Conservation (phyloP, 176 grass and related monocot species). For the Lolium multiflorum region DNA sequence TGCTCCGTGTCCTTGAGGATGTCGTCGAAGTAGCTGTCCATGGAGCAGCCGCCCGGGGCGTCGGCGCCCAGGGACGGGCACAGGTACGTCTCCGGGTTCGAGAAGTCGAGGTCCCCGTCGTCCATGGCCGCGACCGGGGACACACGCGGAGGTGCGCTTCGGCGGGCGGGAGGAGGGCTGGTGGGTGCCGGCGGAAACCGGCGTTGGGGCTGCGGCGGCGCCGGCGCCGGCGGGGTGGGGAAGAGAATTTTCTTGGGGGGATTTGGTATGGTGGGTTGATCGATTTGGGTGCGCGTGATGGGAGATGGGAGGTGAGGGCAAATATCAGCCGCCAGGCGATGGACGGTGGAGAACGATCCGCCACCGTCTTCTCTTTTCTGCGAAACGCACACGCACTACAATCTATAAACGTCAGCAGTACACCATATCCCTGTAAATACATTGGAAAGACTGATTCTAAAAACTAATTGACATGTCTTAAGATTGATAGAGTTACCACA, state of each 20-base stretch:
- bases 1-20: constrained; percentile 64
- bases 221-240: neutral
- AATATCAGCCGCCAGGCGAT: constrained; percentile 7
- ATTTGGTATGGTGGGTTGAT: neutral
- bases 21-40: constrained; percentile 77
- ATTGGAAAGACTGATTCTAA: no score
- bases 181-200: neutral
- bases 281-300: neutral
- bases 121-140: constrained; percentile 43
- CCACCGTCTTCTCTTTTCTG: no score
- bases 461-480: no score
- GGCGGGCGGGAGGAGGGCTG: neutral
- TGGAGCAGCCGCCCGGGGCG: constrained; percentile 58
- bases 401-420: no score
- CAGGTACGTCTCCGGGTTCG: constrained; percentile 60
- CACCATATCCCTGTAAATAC: no score
- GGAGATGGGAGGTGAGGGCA: neutral
- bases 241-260: neutral
- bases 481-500: no score
- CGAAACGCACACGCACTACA: no score
- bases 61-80: constrained; percentile 33
- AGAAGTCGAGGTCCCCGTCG: constrained; percentile 71
- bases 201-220: neutral
- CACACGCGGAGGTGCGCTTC: neutral
- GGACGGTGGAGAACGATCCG: neutral